phyloP scores from a whole-genome alignment of 495 filamentous ascomycete genomes.

The Penicillium turbatum region DNA sequence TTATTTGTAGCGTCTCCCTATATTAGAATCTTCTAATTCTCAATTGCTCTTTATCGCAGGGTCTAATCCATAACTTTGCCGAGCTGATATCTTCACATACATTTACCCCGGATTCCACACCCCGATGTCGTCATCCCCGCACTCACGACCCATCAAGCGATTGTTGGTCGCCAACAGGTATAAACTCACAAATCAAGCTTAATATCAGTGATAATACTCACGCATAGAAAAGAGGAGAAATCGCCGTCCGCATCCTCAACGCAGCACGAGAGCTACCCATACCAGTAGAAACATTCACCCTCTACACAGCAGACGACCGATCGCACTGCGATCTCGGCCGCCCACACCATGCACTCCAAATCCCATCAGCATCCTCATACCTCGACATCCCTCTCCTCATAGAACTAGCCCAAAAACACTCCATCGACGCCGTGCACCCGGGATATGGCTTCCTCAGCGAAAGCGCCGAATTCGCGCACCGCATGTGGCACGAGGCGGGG shows the following conservation, averaged over 20 bases:
- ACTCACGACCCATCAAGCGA: constrained; percentile 41
- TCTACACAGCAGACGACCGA: constrained; percentile 51
- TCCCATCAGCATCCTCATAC: constrained; percentile 50
- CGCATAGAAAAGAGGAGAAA: constrained; percentile 50
- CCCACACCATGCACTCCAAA: constrained; percentile 41
- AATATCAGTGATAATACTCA: constrained; percentile 3
- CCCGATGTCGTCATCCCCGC: constrained; percentile 24
- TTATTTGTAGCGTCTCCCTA: neutral
- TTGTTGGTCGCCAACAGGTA: constrained; percentile 58
- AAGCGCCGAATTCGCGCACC: constrained; percentile 48
- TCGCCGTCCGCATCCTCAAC: constrained; percentile 55
- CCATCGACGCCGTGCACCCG: constrained; percentile 55
- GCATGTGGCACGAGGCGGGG: constrained; percentile 49
- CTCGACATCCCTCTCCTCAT: constrained; percentile 47
- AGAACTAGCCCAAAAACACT: constrained; percentile 41
- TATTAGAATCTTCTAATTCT: neutral
- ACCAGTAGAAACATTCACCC: constrained; percentile 47
- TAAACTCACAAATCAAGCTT: neutral
- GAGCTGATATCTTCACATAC: neutral
- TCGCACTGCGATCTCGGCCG: constrained; percentile 48
- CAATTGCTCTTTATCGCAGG: neutral
- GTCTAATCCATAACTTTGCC: too few relatives aligned
- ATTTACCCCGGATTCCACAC: constrained; percentile 9
- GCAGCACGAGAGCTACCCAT: constrained; percentile 49
- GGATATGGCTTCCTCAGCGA: constrained; percentile 63